Evolutionary conservation across 2,329 filamentous ascomycete species (phyloP).

Genomic region (Aspergillus persii): DNA sequence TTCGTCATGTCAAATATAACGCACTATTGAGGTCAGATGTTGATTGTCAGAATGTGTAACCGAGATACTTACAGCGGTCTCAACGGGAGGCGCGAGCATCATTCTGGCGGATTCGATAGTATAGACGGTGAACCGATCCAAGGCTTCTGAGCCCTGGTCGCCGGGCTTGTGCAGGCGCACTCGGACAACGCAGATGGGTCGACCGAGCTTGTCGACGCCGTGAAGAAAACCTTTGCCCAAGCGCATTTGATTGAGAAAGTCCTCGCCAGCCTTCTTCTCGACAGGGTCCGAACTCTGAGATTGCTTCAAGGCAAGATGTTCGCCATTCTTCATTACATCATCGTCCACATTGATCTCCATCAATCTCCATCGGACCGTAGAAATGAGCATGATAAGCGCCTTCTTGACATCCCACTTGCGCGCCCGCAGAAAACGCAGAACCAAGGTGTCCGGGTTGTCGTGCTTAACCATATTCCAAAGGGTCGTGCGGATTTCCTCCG

Average conservation of each 20-base stretch:
- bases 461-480: slow-evolving; percentile 96
- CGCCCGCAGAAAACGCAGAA: slow-evolving; percentile 81
- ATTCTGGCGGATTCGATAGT: slow-evolving; percentile 92
- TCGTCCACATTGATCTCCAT: slow-evolving; percentile 84
- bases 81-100: slow-evolving; percentile 73
- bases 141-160: slow-evolving; percentile 75
- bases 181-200: slow-evolving; percentile 83
- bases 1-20: slow-evolving; percentile 95
- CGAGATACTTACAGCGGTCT: slow-evolving; percentile 74
- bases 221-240: slow-evolving; percentile 94
- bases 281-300: slow-evolving; percentile 58
- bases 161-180: slow-evolving; percentile 77
- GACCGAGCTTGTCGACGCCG: slow-evolving; percentile 76
- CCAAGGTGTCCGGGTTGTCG: slow-evolving; percentile 83
- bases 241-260: slow-evolving; percentile 79
- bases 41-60: slow-evolving; percentile 8
- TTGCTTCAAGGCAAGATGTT: slow-evolving; percentile 63
- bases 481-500: slow-evolving; percentile 73
- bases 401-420: slow-evolving; percentile 94
- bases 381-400: slow-evolving; percentile 89
- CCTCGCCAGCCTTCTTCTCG: slow-evolving; percentile 66
- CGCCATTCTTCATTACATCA: slow-evolving; percentile 77
- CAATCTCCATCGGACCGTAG: slow-evolving; percentile 88
- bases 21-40: slow-evolving; percentile 55
- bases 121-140: slow-evolving; percentile 90